Evolutionary conservation across 805 yeast species (phyloP), one percentile per base, ranked within the genome.

Genomic region (Clavispora santaluciae): DNA sequence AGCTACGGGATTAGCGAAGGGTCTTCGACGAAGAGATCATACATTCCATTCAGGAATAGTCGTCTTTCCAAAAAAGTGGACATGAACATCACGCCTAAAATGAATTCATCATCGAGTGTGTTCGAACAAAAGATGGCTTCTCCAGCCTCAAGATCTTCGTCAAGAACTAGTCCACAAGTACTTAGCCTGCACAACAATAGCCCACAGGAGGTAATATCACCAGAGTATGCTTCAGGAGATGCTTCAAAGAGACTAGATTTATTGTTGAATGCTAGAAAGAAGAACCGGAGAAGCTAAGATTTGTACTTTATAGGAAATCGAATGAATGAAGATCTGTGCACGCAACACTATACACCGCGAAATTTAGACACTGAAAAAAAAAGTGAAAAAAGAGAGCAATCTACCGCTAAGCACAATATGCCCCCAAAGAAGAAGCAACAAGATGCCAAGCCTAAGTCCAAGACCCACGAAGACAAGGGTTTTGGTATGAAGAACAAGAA

Each of bases 401-500:
- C 34, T 22, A 35, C 15, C 21, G 20, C 23, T 22, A 61, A 43
- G 31, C 22, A 13, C 36, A 40, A 18, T 23, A 85, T 86, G 95
- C 89, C 91, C 42, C 93, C 96, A 60, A 86, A 86, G 73, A 86
- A 83, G 69, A 76, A 76, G 56, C 73, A 57, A 60, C 74, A 57
- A 65, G 74, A 55, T 73, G 79, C 77, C 40, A 81, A 83, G 70
- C 74, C 76, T 52, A 73, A 70, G 53, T 77, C 78, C 57, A 72
- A 77, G 55, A 70, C 77, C 41, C 81, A 82, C 47, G 98, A 75
- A 23, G 83, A 93, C 66, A 90, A 87, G 68, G 87, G 97, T 2
- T 93, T 93, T 60, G 99, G 99, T 43, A 72, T 93, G 73, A 93
- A 90, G 60, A 93, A 93, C 63, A 93, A 93, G 63, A 91, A 93